A percentile compares a stretch with the other conserved stretches of the same genome.
These are phyloP conservation scores for Ceratobasidium sp. DNA, from an alignment of 1,284 basidiomycete genomes.

Conservation along the genomic window DNA sequence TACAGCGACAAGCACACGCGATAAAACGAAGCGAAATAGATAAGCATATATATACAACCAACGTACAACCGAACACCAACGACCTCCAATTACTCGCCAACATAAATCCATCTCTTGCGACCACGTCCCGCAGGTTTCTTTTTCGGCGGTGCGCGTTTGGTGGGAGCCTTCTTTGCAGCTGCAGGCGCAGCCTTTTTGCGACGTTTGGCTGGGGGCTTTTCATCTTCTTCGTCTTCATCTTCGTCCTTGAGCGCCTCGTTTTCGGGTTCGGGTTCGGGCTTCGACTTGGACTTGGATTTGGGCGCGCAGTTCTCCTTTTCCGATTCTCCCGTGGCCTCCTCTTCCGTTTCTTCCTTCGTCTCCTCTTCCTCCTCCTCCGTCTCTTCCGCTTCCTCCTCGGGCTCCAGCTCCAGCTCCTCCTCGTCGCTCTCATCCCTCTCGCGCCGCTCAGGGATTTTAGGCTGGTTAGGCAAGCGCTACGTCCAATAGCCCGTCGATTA, in stretches of 20 bases:
- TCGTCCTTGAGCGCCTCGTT: no score
- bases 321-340: slow-evolving; percentile 1
- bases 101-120: background rate
- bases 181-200: background rate
- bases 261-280: no score
- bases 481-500: background rate
- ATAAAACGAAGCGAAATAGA: background rate
- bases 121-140: background rate
- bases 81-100: background rate
- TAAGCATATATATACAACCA: slow-evolving; percentile 1
- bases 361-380: no score
- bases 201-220: background rate
- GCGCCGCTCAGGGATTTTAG: slow-evolving; percentile 65
- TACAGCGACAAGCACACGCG: background rate
- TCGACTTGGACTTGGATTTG: no score
- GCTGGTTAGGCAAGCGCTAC: slow-evolving; percentile 74
- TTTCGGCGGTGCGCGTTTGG: background rate
- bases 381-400: slow-evolving; percentile 19
- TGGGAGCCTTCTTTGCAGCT: background rate
- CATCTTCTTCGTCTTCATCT: slow-evolving; percentile 35
- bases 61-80: background rate
- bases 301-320: slow-evolving; percentile 17
- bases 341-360: slow-evolving; percentile 50
- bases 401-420: slow-evolving; percentile 22
- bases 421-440: slow-evolving; percentile 35